These are phyloP conservation scores for Aureobasidium sp. DNA, from an alignment of 2,329 filamentous ascomycete genomes.

Conservation along the genomic window DNA sequence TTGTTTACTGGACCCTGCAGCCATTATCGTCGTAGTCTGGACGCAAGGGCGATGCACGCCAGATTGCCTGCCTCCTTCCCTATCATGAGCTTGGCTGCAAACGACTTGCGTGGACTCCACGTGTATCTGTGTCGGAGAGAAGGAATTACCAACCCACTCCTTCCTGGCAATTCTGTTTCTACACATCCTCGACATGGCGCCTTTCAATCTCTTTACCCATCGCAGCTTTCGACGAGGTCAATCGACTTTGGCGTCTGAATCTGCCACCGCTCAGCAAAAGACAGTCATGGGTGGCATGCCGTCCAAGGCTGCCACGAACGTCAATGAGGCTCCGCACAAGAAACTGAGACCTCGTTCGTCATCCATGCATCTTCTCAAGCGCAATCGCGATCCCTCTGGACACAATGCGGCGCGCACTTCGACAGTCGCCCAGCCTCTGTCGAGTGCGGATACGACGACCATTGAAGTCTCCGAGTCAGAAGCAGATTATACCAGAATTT, in stretches of 20 bases:
- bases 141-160: constrained; percentile 2
- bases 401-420: background rate
- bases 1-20: constrained; percentile 3
- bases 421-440: background rate
- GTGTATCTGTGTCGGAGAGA: background rate
- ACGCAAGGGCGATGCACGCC: constrained; percentile 12
- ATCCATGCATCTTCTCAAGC: constrained; percentile 8
- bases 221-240: constrained; percentile 13
- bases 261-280: background rate
- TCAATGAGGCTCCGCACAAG: constrained; percentile 8
- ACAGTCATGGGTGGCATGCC: constrained; percentile 9
- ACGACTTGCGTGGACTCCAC: constrained; percentile 12
- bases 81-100: constrained; percentile 9
- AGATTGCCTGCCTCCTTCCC: constrained; percentile 2
- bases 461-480: background rate
- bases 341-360: constrained; percentile 8
- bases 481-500: background rate
- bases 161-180: background rate
- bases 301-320: background rate
- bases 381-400: background rate
- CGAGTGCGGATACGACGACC: background rate
- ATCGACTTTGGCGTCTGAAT: background rate
- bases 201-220: constrained; percentile 5
- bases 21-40: background rate
- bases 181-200: background rate